A percentile compares a stretch with the other conserved stretches of the same genome.
phyloP scores from a whole-genome alignment of 495 filamentous ascomycete species.

The Talaromyces proteolyticus region DNA sequence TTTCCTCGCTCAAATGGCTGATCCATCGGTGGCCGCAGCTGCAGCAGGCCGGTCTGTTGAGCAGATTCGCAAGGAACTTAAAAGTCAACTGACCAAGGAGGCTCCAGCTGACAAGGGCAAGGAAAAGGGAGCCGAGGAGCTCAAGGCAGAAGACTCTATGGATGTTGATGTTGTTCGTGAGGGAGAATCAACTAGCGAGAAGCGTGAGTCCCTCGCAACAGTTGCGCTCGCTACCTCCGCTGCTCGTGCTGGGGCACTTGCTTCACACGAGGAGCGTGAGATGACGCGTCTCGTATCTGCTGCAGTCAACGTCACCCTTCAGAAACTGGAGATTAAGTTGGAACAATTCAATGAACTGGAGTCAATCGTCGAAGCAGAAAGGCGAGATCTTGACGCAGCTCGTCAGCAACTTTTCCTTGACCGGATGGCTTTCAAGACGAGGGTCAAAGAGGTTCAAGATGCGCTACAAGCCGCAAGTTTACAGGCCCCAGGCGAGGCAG shows the following conservation, averaged over 20 bases:
- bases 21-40: conserved; percentile 81
- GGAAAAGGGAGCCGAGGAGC: conserved; percentile 45
- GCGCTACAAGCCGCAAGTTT: conserved; percentile 56
- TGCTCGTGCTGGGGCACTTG: conserved; percentile 77
- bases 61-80: conserved; percentile 71
- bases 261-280: conserved; percentile 92
- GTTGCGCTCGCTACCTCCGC: conserved; percentile 81
- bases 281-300: conserved; percentile 88
- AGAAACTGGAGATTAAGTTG: conserved; percentile 79
- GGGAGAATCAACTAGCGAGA: conserved; percentile 17
- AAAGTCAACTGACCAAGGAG: conserved; percentile 64
- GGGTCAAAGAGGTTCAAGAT: conserved; percentile 77
- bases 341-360: conserved; percentile 97
- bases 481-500: conserved; percentile 48
- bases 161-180: conserved; percentile 48
- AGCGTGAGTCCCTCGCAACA: conserved; percentile 54
- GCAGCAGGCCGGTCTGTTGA: conserved; percentile 81
- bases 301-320: conserved; percentile 74
- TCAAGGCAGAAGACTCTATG: conserved; percentile 64
- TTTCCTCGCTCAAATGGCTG: conserved; percentile 83
- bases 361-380: conserved; percentile 80
- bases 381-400: conserved; percentile 83
- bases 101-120: conserved; percentile 35
- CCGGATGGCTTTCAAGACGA: conserved; percentile 80
- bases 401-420: conserved; percentile 92